A percentile compares a stretch with the other conserved stretches of the same genome.
Evolutionary conservation across 208 protist genomes (phyloP).

Genomic region (Kentomonas sorsogonicus): DNA sequence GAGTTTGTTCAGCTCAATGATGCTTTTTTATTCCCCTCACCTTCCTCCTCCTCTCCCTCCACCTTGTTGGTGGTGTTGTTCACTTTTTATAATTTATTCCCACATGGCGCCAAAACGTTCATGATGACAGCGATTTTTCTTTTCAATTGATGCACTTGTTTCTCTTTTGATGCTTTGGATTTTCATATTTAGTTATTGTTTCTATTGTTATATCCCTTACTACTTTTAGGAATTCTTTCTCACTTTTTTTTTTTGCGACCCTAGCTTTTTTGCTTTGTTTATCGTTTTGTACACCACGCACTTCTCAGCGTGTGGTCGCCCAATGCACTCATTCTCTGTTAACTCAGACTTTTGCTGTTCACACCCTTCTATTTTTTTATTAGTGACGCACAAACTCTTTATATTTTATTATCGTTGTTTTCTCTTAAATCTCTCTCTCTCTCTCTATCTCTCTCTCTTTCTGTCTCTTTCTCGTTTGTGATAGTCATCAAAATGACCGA

Average conservation of each 20-base stretch:
- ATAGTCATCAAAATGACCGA: too few relatives aligned
- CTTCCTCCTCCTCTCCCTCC: background rate
- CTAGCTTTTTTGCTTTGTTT: background rate
- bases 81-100: background rate
- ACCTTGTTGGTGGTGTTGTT: background rate
- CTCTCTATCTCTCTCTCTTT: background rate
- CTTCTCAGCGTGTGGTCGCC: too few relatives aligned
- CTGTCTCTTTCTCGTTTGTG: too few relatives aligned
- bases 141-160: background rate
- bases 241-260: too few relatives aligned
- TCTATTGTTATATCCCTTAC: background rate
- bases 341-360: background rate
- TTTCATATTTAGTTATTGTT: too few relatives aligned
- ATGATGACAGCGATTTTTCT: conserved; percentile 1
- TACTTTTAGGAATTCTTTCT: too few relatives aligned
- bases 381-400: background rate
- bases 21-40: background rate
- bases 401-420: background rate
- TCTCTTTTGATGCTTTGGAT: background rate
- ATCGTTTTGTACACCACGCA: background rate
- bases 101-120: too few relatives aligned
- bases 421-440: background rate
- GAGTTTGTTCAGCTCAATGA: background rate
- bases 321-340: background rate
- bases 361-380: background rate